Evolutionary conservation across 2,329 filamentous ascomycete genomes (phyloP).

Genomic region (Sclerotinia borealis): DNA sequence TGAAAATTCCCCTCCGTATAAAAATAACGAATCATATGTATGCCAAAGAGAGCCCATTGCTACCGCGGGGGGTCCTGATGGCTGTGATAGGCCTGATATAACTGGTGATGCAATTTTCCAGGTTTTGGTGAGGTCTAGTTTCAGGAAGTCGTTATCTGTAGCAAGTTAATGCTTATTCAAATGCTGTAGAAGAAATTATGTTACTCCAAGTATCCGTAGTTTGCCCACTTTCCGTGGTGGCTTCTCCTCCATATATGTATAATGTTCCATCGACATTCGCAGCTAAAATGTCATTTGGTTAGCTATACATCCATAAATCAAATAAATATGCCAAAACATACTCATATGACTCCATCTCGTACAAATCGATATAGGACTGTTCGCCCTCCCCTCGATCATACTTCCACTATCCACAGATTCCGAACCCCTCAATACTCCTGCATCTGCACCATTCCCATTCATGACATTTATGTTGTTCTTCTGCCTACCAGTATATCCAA

Average conservation of each 20-base stretch:
- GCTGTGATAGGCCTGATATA: slow-evolving; percentile 55
- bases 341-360: slow-evolving; percentile 62
- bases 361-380: slow-evolving; percentile 52
- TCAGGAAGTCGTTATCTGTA: slow-evolving; percentile 63
- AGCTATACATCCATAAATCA: neutral
- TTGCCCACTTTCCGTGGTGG: slow-evolving; percentile 52
- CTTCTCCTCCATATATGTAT: slow-evolving; percentile 69
- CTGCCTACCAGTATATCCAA: slow-evolving; percentile 36
- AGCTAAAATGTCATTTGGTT: slow-evolving; percentile 30
- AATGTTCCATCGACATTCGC: slow-evolving; percentile 68
- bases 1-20: slow-evolving; percentile 71
- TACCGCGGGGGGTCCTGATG: slow-evolving; percentile 64
- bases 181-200: slow-evolving; percentile 21
- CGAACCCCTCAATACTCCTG: slow-evolving; percentile 38
- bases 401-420: slow-evolving; percentile 30
- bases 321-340: slow-evolving; percentile 25
- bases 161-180: neutral
- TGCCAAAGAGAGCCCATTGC: slow-evolving; percentile 73
- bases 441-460: slow-evolving; percentile 37
- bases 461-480: slow-evolving; percentile 34
- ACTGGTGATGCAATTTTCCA: slow-evolving; percentile 62
- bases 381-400: slow-evolving; percentile 36
- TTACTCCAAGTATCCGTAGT: slow-evolving; percentile 63
- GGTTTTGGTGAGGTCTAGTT: slow-evolving; percentile 64
- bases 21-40: slow-evolving; percentile 60